Evolutionary conservation across 1,284 basidiomycete species (phyloP).

Genomic region (Heterobasidion occidentale): DNA sequence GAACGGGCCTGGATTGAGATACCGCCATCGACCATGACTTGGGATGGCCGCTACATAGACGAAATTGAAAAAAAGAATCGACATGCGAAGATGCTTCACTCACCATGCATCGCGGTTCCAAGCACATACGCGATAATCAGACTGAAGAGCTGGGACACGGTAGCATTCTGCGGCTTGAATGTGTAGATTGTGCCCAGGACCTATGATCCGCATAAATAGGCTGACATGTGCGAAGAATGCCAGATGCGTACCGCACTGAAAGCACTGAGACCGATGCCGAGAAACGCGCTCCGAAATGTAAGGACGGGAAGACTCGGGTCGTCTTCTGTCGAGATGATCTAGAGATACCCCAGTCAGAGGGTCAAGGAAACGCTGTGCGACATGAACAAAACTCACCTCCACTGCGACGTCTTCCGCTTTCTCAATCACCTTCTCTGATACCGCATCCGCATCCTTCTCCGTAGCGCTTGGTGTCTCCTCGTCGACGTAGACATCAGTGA

Average conservation of each 20-base stretch:
- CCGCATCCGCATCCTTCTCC: background rate
- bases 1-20: constrained; percentile 55
- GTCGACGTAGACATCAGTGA: background rate
- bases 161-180: constrained; percentile 53
- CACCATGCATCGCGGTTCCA: constrained; percentile 42
- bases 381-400: constrained; percentile 21
- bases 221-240: background rate
- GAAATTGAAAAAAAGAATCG: constrained; percentile 22
- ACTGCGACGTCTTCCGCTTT: constrained; percentile 39
- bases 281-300: constrained; percentile 50
- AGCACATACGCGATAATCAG: constrained; percentile 57
- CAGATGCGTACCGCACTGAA: constrained; percentile 42
- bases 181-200: constrained; percentile 52
- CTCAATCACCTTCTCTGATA: constrained; percentile 22
- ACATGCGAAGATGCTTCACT: constrained; percentile 7
- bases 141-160: constrained; percentile 44
- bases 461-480: background rate
- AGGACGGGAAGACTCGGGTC: constrained; percentile 48
- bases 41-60: constrained; percentile 32
- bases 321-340: constrained; percentile 46
- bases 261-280: constrained; percentile 53
- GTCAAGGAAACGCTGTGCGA: background rate
- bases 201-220: constrained; percentile 10
- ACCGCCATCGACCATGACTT: constrained; percentile 35
- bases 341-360: background rate